Percentiles rank a stretch among this genome's conserved stretches.
Evolutionary conservation across 2,329 filamentous ascomycete genomes (phyloP).

Genomic region (Sordariomycetes sp.): DNA sequence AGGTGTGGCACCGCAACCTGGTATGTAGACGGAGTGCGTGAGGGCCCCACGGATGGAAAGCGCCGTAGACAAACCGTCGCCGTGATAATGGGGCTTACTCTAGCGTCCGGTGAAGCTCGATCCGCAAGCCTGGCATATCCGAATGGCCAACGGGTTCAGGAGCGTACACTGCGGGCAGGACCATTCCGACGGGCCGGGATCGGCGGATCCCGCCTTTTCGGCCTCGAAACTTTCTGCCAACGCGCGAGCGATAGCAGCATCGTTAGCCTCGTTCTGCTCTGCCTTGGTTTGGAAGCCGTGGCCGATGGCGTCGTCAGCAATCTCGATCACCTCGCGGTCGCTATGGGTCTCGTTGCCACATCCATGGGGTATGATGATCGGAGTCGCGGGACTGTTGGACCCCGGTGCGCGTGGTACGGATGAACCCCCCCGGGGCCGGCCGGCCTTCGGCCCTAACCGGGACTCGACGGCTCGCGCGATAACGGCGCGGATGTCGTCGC

Average conservation of each 20-base stretch:
- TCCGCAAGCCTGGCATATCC: not conserved
- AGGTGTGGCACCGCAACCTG: no score
- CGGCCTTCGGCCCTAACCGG: not conserved
- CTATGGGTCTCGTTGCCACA: conserved; percentile 65
- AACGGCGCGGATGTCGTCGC: conserved; percentile 1
- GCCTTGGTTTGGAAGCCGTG: conserved; percentile 76
- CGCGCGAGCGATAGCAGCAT: conserved; percentile 74
- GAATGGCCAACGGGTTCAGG: not conserved
- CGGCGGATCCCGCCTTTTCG: conserved; percentile 37
- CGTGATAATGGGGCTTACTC: not conserved
- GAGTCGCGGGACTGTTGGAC: not conserved
- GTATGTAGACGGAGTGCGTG: not conserved
- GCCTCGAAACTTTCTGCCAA: conserved; percentile 80
- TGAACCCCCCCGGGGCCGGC: not conserved
- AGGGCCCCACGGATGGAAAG: not conserved
- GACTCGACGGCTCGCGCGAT: not conserved
- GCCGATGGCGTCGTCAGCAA: conserved; percentile 51
- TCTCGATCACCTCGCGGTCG: conserved; percentile 54
- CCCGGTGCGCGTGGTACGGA: not conserved
- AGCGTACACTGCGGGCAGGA: not conserved
- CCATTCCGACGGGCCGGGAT: not conserved
- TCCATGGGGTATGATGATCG: conserved; percentile 44
- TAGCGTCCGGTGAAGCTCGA: not conserved
- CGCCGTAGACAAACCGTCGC: not conserved
- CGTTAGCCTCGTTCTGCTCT: conserved; percentile 82